Percentiles rank a stretch among this genome's conserved stretches.
phyloP scores from a whole-genome alignment of 495 filamentous ascomycete species.

The Podospora pseudopauciseta region DNA sequence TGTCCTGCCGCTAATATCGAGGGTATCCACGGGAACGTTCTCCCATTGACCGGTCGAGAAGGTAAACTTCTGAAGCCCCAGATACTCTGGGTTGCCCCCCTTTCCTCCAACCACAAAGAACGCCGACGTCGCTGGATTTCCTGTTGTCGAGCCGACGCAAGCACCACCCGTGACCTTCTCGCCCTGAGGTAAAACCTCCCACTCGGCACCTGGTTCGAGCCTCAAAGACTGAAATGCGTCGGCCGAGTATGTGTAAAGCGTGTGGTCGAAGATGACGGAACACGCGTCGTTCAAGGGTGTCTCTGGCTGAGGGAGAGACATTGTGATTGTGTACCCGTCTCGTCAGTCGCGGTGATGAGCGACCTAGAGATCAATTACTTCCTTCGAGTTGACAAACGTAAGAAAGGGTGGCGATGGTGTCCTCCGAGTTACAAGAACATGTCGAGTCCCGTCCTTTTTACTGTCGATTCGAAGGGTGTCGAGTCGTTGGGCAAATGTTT shows the following conservation, averaged over 20 bases:
- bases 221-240: constrained; percentile 71
- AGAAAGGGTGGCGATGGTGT: constrained; percentile 13
- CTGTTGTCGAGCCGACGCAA: constrained; percentile 68
- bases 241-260: constrained; percentile 78
- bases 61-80: constrained; percentile 79
- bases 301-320: constrained; percentile 64
- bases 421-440: constrained; percentile 28
- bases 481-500: too few relatives aligned
- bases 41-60: constrained; percentile 78
- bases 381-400: constrained; percentile 14
- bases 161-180: constrained; percentile 67
- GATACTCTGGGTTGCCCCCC: constrained; percentile 51
- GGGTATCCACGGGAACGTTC: constrained; percentile 50
- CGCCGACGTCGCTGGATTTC: constrained; percentile 49
- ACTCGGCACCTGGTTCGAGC: constrained; percentile 64
- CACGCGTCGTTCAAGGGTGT: constrained; percentile 69
- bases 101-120: constrained; percentile 85
- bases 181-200: constrained; percentile 61
- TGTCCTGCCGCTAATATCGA: constrained; percentile 63
- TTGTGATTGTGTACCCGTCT: constrained; percentile 32
- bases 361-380: constrained; percentile 12
- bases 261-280: constrained; percentile 76
- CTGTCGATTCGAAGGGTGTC: too few relatives aligned
- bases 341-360: constrained; percentile 3
- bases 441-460: constrained; percentile 10